phyloP scores from a whole-genome alignment of 306 rosid species.

The Senna siamea region DNA sequence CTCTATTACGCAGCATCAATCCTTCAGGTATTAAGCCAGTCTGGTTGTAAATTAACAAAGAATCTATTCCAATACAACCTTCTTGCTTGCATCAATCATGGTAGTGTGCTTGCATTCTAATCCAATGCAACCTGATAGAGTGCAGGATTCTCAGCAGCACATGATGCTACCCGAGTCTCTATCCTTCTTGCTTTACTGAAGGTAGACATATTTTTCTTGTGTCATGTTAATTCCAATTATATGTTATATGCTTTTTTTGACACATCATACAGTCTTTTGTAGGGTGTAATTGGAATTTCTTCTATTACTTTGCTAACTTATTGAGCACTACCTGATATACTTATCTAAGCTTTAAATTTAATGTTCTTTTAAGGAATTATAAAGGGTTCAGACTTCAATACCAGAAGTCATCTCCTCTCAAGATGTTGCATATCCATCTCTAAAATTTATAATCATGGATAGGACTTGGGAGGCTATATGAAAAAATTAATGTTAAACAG shows the following conservation, averaged over 20 bases:
- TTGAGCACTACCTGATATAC: not conserved
- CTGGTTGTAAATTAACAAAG: constrained; percentile 25
- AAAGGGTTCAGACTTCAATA: not conserved
- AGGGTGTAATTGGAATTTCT: constrained; percentile 5
- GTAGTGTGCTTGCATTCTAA: constrained; percentile 39
- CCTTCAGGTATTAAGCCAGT: constrained; percentile 73
- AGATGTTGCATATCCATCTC: not conserved
- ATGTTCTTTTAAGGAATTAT: constrained; percentile 1
- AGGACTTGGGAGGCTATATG: not conserved
- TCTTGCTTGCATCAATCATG: no score
- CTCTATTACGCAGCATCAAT: constrained; percentile 91
- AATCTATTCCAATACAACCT: constrained; percentile 21
- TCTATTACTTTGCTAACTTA: not conserved
- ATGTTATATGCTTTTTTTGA: constrained; percentile 8
- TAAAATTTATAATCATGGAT: not conserved
- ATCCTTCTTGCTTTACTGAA: constrained; percentile 82
- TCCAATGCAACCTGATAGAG: constrained; percentile 51
- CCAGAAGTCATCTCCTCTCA: not conserved
- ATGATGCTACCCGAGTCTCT: constrained; percentile 96
- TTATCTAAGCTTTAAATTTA: not conserved
- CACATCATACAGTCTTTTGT: constrained; percentile 20
- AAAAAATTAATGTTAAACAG: not conserved
- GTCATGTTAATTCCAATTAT: constrained; percentile 7
- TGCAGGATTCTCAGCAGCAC: constrained; percentile 91
- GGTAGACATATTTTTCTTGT: constrained; percentile 52